Percentiles rank a stretch among this genome's conserved stretches.
phyloP scores from a whole-genome alignment of 345 rosid species.

The Aquilaria yunnanensis region DNA sequence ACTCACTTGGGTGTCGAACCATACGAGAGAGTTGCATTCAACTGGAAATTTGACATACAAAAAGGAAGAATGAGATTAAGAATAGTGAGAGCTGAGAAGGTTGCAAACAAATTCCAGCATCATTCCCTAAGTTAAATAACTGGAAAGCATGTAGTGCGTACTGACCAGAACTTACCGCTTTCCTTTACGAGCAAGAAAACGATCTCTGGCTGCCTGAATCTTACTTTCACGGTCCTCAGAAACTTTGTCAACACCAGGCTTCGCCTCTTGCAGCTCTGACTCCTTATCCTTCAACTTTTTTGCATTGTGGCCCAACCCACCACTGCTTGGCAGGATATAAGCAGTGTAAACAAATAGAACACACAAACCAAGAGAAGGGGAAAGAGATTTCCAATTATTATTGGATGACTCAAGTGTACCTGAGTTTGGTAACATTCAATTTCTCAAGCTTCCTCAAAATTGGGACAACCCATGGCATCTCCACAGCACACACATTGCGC shows the following conservation, averaged over 20 bases:
- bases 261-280: constrained; percentile 22
- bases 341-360: background rate
- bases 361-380: background rate
- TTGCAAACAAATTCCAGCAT: background rate
- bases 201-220: constrained; percentile 82
- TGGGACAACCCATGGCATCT: constrained; percentile 67
- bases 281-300: constrained; percentile 31
- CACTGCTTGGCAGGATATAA: constrained; percentile 33
- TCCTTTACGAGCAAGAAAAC: constrained; percentile 84
- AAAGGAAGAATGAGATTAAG: background rate
- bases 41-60: too few relatives aligned
- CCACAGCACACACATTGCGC: constrained; percentile 69
- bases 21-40: too few relatives aligned
- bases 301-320: constrained; percentile 36
- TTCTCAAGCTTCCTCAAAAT: constrained; percentile 66
- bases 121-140: too few relatives aligned
- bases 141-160: too few relatives aligned
- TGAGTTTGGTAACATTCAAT: constrained; percentile 54
- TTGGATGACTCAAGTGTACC: constrained; percentile 32
- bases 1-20: too few relatives aligned
- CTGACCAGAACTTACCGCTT: constrained; percentile 29
- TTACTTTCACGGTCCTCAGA: constrained; percentile 40
- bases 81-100: background rate
- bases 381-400: background rate
- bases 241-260: constrained; percentile 17